These are phyloP conservation scores for Graphiopsis chlorocephala DNA, from an alignment of 2,329 filamentous ascomycete species.

Conservation along the genomic window DNA sequence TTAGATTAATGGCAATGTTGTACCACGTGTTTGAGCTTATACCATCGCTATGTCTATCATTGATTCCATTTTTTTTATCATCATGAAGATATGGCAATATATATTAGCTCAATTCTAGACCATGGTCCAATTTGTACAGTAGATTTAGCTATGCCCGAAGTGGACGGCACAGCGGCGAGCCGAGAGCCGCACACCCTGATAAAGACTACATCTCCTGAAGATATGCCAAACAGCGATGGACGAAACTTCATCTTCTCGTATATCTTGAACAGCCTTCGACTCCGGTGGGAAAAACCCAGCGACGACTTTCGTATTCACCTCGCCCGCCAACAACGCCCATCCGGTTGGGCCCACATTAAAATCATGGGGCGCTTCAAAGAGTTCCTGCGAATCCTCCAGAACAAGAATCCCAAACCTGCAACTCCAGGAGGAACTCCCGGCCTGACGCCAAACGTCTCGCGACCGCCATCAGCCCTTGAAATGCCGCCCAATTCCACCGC, in stretches of 20 bases:
- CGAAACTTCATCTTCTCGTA: not conserved
- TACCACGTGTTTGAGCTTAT: not conserved
- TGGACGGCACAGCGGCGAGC: not conserved
- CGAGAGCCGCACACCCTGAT: slow-evolving; percentile 1
- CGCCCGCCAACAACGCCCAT: not conserved
- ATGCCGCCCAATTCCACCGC: slow-evolving; percentile 20
- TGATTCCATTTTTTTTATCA: not conserved
- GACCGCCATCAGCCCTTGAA: slow-evolving; percentile 8
- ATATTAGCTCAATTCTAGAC: slow-evolving; percentile 6
- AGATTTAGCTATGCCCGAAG: slow-evolving; percentile 1
- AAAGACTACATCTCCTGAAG: slow-evolving; percentile 5
- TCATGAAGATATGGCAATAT: not conserved
- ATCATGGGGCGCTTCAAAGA: slow-evolving; percentile 16
- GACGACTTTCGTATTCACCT: not conserved
- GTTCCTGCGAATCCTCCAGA: slow-evolving; percentile 15
- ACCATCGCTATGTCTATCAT: not conserved
- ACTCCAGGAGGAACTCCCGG: slow-evolving; percentile 10
- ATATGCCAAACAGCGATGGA: not conserved
- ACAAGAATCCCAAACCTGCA: slow-evolving; percentile 15
- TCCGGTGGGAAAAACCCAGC: not conserved
- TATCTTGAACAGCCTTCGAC: not conserved
- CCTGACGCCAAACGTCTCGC: slow-evolving; percentile 9
- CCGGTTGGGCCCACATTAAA: slow-evolving; percentile 3
- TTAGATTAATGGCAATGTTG: not conserved
- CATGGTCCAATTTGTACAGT: slow-evolving; percentile 2